Conservation (phyloP, 2,329 filamentous ascomycete species). For the Emydomyces testavorans region DNA sequence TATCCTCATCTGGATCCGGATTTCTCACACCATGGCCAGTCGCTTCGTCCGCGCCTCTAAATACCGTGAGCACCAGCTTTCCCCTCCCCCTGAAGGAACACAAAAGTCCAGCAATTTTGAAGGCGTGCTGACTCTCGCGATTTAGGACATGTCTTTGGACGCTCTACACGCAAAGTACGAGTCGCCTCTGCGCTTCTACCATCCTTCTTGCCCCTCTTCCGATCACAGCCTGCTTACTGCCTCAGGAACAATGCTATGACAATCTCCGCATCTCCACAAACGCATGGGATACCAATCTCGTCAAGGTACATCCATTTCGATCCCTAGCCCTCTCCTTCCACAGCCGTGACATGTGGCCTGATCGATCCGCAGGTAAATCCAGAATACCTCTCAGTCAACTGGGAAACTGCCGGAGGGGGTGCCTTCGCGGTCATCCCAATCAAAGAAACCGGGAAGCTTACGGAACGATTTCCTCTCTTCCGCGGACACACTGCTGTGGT, state of each 20-base stretch:
- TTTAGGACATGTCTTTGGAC: slow-evolving; percentile 93
- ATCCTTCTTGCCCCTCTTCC: not conserved
- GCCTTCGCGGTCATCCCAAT: slow-evolving; percentile 93
- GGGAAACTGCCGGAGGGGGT: slow-evolving; percentile 90
- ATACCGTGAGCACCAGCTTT: slow-evolving; percentile 46
- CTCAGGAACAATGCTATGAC: slow-evolving; percentile 87
- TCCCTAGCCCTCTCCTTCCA: too few relatives aligned
- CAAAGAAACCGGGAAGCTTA: slow-evolving; percentile 76
- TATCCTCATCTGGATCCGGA: not conserved
- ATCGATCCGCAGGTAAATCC: slow-evolving; percentile 63
- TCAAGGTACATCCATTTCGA: slow-evolving; percentile 57
- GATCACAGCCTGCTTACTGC: not conserved
- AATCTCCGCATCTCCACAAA: slow-evolving; percentile 95
- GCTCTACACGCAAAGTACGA: slow-evolving; percentile 71
- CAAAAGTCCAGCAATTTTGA: too few relatives aligned
- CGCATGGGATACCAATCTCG: slow-evolving; percentile 97
- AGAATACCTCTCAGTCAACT: slow-evolving; percentile 93
- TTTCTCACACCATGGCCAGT: slow-evolving; percentile 46
- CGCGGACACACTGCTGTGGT: slow-evolving; percentile 92
- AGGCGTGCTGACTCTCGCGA: slow-evolving; percentile 19
- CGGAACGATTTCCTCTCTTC: slow-evolving; percentile 88
- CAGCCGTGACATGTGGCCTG: slow-evolving; percentile 14
- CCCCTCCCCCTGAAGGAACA: too few relatives aligned
- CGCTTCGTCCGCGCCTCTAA: slow-evolving; percentile 64
- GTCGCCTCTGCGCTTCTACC: slow-evolving; percentile 11